Evolutionary conservation across 2,329 filamentous ascomycete genomes (phyloP).

Genomic region (Tolypocladium album): DNA sequence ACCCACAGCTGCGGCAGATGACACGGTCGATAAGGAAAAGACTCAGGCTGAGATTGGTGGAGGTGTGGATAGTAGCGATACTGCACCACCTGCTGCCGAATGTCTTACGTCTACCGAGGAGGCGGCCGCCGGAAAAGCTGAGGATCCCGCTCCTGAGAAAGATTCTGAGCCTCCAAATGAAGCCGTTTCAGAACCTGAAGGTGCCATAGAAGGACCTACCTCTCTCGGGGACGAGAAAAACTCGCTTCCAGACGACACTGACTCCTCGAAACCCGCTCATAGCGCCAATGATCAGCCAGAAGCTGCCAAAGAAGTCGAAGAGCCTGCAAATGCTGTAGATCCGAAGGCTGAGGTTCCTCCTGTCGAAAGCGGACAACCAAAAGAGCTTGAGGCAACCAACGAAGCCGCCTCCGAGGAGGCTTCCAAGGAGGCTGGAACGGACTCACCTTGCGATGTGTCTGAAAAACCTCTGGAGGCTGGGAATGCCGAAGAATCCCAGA

Average conservation of each 20-base stretch:
- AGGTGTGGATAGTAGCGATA: background rate
- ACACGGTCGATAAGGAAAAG: background rate
- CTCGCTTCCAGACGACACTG: background rate
- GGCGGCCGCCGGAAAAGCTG: background rate
- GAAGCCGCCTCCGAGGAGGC: background rate
- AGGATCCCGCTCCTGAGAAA: background rate
- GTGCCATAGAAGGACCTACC: conserved; percentile 1
- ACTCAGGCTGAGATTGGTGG: conserved; percentile 4
- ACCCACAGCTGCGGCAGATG: background rate
- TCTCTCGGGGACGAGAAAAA: background rate
- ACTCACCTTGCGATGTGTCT: background rate
- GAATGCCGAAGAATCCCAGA: background rate
- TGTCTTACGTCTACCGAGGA: conserved; percentile 2
- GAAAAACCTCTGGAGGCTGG: background rate
- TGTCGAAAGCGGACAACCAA: background rate
- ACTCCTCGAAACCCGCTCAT: background rate
- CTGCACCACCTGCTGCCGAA: conserved; percentile 8
- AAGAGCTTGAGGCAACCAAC: background rate
- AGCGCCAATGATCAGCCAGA: conserved; percentile 2
- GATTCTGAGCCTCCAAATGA: background rate
- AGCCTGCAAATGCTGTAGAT: background rate
- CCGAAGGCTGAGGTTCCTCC: background rate
- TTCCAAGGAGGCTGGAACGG: background rate
- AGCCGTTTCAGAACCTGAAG: conserved; percentile 5
- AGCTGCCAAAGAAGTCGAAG: background rate